Base-by-base conservation (phyloP, 768 basidiomycete species). In the Roridomyces roridus region DNA sequence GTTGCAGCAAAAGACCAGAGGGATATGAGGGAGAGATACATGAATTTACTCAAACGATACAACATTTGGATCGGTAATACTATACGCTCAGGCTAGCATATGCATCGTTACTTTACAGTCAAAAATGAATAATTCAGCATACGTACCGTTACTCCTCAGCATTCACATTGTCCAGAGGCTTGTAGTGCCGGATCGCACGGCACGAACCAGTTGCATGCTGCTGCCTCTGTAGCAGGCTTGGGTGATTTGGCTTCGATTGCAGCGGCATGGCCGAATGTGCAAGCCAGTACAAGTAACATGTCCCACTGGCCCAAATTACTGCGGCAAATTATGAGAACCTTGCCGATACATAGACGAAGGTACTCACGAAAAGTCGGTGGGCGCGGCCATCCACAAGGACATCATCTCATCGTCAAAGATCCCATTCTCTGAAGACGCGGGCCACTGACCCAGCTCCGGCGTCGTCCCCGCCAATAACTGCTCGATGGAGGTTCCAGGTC, bases 321-420 rank as follows among this genome's bases (percentile, higher is more conserved):
- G 6, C n/a, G n/a, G n/a, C 9, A 11, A 34, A 34, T 1, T 21
- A 14, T 25, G 45, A 25, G 5, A 14, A 28, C 1, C 10, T 5
- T 8, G 23, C 9, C 12, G 18, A 18, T 24, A 8, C 29, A 23
- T 11, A 29, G 23, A 41, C 17, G 2, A 29, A 8, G 8, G 8
- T 17, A 11, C 34, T 37, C 15, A 56, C 47, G 35, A 18, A 11
- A 56, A 28, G 43, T 56, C 55, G n/a, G 47, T 44, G 15, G 47
- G 55, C 20, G 24, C 34, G n/a, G 54, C 54, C 44, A 54, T 46
- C 52, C 52, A 54, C 52, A 54, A 46, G n/a, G 52, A 42, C 46
- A 47, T 47, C 37, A 47, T 17, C 12, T 55, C 54, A 5, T 55
- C 54, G 23, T 55, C 54, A 26, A 48, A 17, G 8, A 44, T 26